Percentiles rank a stretch among this genome's conserved stretches.
These are phyloP conservation scores for Coelastrella sp. DNA, from an alignment of 139 green algal genomes.

Conservation along the genomic window DNA sequence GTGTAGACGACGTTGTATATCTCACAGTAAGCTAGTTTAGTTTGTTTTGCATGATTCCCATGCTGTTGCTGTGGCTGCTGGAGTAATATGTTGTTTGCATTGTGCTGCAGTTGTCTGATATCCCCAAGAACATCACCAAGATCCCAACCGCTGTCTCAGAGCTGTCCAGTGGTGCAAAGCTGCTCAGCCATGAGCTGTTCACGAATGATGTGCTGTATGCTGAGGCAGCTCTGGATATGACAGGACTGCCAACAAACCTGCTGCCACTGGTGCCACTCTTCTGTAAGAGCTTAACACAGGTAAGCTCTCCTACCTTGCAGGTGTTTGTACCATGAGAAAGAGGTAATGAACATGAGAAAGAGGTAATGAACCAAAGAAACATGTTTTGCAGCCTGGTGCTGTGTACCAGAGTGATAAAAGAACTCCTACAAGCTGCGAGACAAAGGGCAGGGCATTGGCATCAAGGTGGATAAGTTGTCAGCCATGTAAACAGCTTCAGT, in stretches of 20 bases:
- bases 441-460: no score
- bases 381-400: no score
- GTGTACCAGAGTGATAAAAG: no score
- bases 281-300: conserved; percentile 83
- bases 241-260: conserved; percentile 79
- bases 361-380: no score
- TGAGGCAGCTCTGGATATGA: conserved; percentile 78
- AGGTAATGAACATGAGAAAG: no score
- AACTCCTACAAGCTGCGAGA: no score
- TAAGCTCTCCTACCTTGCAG: conserved; percentile 48
- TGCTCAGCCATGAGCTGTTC: conserved; percentile 97
- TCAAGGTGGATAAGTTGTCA: no score
- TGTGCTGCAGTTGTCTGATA: conserved; percentile 82
- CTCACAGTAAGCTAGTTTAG: neutral
- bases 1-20: no score
- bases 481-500: no score
- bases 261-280: conserved; percentile 98
- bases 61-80: neutral
- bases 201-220: conserved; percentile 99
- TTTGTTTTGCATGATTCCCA: neutral
- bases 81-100: neutral
- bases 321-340: no score
- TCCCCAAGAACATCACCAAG: conserved; percentile 80
- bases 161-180: conserved; percentile 68
- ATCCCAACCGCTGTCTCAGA: conserved; percentile 82